Percentiles rank a stretch among this genome's conserved stretches.
Conservation (phyloP, 2,329 filamentous ascomycete species). For the Cercospora sp. region DNA sequence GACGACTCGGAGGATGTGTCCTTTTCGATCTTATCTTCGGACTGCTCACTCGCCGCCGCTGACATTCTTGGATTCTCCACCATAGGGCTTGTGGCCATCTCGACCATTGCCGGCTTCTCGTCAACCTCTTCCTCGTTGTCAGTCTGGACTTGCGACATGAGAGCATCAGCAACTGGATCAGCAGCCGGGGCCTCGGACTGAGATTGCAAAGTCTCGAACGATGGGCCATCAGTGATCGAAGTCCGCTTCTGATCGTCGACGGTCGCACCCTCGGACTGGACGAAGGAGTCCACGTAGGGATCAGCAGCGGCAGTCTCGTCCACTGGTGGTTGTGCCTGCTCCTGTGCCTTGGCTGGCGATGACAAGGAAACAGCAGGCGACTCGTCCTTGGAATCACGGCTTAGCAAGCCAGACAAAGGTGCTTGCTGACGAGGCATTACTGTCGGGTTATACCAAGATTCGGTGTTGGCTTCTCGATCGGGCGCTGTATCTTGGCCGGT, state of each 20-base stretch:
- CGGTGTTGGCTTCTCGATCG: conserved; percentile 11
- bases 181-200: conserved; percentile 1
- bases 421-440: conserved; percentile 7
- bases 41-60: background rate
- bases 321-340: background rate
- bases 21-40: background rate
- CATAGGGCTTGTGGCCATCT: conserved; percentile 7
- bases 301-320: background rate
- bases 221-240: background rate
- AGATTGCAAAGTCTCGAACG: conserved; percentile 9
- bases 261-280: background rate
- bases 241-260: background rate
- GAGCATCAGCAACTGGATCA: conserved; percentile 11
- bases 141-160: conserved; percentile 7
- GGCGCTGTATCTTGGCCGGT: background rate
- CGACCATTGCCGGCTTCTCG: background rate
- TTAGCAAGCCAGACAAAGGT: background rate
- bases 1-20: background rate
- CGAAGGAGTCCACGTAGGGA: conserved; percentile 11
- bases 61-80: conserved; percentile 10
- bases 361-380: conserved; percentile 2
- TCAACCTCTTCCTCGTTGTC: background rate
- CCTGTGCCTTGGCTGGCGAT: background rate
- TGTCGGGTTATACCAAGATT: conserved; percentile 15
- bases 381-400: background rate